Percentiles rank a stretch among this genome's conserved stretches.
Conservation (phyloP, 768 basidiomycete species). For the Piloderma croceum region DNA sequence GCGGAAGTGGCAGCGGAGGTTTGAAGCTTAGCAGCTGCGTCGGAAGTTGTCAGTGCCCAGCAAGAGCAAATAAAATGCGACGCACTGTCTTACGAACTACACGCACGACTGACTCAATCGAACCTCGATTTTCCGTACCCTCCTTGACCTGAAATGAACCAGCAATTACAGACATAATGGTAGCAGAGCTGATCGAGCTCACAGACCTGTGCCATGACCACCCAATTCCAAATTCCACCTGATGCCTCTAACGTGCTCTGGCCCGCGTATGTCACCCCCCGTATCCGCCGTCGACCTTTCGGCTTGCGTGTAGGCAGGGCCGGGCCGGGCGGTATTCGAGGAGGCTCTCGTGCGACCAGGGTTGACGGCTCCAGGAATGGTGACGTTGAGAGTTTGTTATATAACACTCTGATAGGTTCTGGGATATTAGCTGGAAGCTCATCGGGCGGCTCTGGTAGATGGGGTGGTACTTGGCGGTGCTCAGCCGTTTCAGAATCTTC, state of each 20-base stretch:
- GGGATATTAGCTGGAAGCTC: conserved; percentile 39
- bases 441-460: conserved; percentile 23
- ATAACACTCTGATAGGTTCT: conserved; percentile 45
- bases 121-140: conserved; percentile 74
- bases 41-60: conserved; percentile 2
- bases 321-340: conserved; percentile 49
- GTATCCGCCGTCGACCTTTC: conserved; percentile 53
- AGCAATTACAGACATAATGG: not conserved
- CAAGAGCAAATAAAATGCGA: conserved; percentile 11
- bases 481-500: conserved; percentile 12
- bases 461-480: conserved; percentile 17
- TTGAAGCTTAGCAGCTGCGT: conserved; percentile 50
- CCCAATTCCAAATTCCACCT: conserved; percentile 71
- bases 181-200: no score
- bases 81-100: conserved; percentile 65
- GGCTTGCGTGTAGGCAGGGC: conserved; percentile 50
- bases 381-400: conserved; percentile 49
- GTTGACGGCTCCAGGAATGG: conserved; percentile 64
- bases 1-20: conserved; percentile 57
- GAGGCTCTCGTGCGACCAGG: conserved; percentile 49
- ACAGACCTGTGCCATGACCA: conserved; percentile 64
- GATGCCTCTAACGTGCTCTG: conserved; percentile 50
- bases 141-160: conserved; percentile 60
- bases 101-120: conserved; percentile 70
- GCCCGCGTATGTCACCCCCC: conserved; percentile 64